A percentile compares a stretch with the other conserved stretches of the same genome.
phyloP scores from a whole-genome alignment of 129 eudicot genomes.

The Chrysanthemum makinoi region DNA sequence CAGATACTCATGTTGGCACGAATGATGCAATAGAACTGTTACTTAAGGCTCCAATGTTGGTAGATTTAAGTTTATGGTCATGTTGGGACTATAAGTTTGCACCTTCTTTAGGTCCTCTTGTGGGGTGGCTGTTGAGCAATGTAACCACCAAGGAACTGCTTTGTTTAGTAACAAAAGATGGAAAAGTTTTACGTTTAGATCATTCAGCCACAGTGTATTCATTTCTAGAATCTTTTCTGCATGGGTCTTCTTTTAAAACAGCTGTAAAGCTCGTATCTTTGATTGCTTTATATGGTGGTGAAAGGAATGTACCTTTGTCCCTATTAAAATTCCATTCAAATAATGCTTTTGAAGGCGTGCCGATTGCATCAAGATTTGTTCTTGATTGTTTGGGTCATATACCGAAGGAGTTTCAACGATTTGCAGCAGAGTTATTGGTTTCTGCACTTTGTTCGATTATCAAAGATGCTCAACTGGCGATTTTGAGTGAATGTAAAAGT shows the following conservation, averaged over 20 bases:
- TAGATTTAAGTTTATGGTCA: slow-evolving; percentile 65
- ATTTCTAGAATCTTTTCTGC: slow-evolving; percentile 58
- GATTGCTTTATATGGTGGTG: slow-evolving; percentile 69
- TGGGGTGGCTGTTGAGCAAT: slow-evolving; percentile 69
- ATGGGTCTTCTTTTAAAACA: slow-evolving; percentile 59
- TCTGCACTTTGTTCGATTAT: slow-evolving; percentile 46
- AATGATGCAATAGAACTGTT: slow-evolving; percentile 64
- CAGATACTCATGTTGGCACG: slow-evolving; percentile 30
- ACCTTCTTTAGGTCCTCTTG: slow-evolving; percentile 87
- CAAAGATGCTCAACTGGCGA: slow-evolving; percentile 56
- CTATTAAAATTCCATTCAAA: slow-evolving; percentile 66
- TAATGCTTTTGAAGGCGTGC: slow-evolving; percentile 17
- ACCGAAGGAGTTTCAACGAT: slow-evolving; percentile 65
- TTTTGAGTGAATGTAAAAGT: slow-evolving; percentile 56
- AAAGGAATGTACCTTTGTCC: slow-evolving; percentile 49
- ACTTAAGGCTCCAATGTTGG: slow-evolving; percentile 76
- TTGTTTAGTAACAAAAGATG: slow-evolving; percentile 67
- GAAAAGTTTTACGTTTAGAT: slow-evolving; percentile 61
- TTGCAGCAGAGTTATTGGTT: slow-evolving; percentile 72
- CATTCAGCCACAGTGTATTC: slow-evolving; percentile 74
- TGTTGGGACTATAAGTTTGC: slow-evolving; percentile 76
- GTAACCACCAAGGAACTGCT: slow-evolving; percentile 65
- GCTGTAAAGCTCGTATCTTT: slow-evolving; percentile 72
- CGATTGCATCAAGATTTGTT: slow-evolving; percentile 49
- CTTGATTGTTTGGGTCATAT: slow-evolving; percentile 67